Conservation (phyloP, 139 green algal genomes). For the Coelastrella sp. region DNA sequence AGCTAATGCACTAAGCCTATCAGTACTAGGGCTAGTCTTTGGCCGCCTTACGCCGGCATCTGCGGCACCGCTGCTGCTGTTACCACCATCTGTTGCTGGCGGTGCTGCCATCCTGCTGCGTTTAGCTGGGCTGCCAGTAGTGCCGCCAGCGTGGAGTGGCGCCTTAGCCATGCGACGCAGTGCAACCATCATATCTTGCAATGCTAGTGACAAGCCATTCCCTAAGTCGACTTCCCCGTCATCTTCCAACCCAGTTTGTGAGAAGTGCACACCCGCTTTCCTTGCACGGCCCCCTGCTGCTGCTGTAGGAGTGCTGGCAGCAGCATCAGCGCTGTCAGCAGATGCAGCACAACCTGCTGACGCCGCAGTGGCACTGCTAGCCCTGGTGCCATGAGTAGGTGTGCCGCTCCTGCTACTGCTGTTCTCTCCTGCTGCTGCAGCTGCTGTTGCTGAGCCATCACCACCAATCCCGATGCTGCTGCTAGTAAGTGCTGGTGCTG, state of each 20-base stretch:
- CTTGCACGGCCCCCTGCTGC: slow-evolving; percentile 1
- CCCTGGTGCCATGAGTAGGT: neutral
- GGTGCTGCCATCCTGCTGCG: neutral
- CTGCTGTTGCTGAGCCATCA: neutral
- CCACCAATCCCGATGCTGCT: neutral
- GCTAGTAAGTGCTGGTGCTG: neutral
- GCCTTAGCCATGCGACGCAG: slow-evolving; percentile 30
- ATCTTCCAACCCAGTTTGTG: neutral
- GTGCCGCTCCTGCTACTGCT: neutral
- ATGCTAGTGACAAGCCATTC: slow-evolving; percentile 1
- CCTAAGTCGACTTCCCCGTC: slow-evolving; percentile 4
- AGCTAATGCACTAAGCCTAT: neutral
- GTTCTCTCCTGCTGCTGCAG: neutral
- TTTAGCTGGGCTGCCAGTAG: neutral
- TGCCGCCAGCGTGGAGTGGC: neutral
- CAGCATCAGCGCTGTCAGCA: neutral
- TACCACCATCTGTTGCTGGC: neutral
- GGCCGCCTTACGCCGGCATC: neutral
- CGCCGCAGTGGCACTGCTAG: neutral
- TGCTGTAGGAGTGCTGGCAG: neutral
- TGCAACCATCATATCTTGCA: slow-evolving; percentile 15
- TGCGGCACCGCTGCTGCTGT: neutral
- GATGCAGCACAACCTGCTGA: neutral
- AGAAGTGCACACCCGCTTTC: neutral
- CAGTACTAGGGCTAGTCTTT: neutral